Conservation (phyloP, 2,329 filamentous ascomycete species). For the Arthroderma sp. region DNA sequence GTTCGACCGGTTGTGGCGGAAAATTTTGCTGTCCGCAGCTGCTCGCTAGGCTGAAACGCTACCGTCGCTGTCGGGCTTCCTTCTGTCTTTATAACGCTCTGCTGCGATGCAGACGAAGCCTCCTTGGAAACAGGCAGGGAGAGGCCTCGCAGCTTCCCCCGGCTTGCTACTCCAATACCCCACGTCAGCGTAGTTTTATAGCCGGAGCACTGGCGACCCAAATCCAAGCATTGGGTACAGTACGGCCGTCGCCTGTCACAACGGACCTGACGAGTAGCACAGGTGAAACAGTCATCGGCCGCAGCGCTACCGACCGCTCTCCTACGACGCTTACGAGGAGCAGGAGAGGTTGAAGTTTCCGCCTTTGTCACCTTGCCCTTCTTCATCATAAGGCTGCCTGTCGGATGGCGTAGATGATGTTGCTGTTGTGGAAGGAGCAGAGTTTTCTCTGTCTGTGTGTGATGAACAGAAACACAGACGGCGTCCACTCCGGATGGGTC, state of each 20-base stretch:
- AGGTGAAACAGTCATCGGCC: slow-evolving; percentile 89
- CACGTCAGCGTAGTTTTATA: slow-evolving; percentile 96
- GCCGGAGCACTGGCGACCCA: slow-evolving; percentile 83
- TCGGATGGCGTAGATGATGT: no score
- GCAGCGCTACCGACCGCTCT: slow-evolving; percentile 79
- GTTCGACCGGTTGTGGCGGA: no score
- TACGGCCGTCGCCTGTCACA: slow-evolving; percentile 89
- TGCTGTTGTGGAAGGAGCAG: no score
- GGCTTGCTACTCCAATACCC: slow-evolving; percentile 89
- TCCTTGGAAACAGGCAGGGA: slow-evolving; percentile 49
- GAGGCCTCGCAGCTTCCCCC: slow-evolving; percentile 83
- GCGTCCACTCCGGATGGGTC: no score
- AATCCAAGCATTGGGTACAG: slow-evolving; percentile 84
- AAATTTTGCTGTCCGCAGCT: no score
- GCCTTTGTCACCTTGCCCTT: background rate
- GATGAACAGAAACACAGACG: no score
- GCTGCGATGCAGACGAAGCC: no score
- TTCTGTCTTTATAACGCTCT: no score
- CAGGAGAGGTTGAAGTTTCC: slow-evolving; percentile 9
- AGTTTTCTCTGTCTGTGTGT: no score
- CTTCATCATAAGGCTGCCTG: background rate
- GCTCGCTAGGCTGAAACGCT: no score
- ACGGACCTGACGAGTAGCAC: slow-evolving; percentile 66
- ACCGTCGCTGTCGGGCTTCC: no score
- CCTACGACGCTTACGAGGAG: slow-evolving; percentile 59